Evolutionary conservation across 2,329 filamentous ascomycete genomes (phyloP), one percentile per base, ranked within the genome.

Genomic region (Biscogniauxia sp.): DNA sequence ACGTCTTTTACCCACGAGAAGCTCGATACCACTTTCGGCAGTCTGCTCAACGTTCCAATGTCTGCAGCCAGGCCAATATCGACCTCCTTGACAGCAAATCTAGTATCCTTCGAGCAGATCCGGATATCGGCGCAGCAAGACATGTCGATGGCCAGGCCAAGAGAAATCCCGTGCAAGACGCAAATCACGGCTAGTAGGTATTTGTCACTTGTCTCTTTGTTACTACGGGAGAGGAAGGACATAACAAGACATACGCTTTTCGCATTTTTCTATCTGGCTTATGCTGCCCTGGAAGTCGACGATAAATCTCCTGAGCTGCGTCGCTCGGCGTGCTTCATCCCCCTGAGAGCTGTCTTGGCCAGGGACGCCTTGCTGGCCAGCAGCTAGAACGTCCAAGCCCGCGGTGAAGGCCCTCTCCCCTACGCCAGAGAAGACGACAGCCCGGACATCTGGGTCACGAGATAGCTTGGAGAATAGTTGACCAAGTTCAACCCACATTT

Each of bases 401-500:
- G 91, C 83, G 1, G 91, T 93, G 79, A 97, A 98, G 28, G 92
- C 93, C 67, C 87, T 85, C 52, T 92, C 87, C 50, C 94, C 94
- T 20, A 90, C 88, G 57, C 91, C 93, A 25, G 90, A 92, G 68
- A 97, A 81, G 63, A 97, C 78, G 59, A 97, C 84, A 64, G 84
- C 87, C 64, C 94, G 90, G 58, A 96, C 84, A 50, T 88, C 82
- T 0, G 89, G 79, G 76, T 93, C 89, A 62, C 78, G 73, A 51
- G 91, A 93, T 63, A 97, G 85, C 62, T 84, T 82, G 59, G 80
- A 76, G 79, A 98, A 95, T 67, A 96, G 81, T 13, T 75, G 71
- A 58, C 87, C 85, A 64, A 97, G 82, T 78, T 96, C 92, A 57
- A 88, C 79, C 92, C 93, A 97, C 87, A 97, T 94, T 57, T 85